Percentiles rank a stretch among this genome's conserved stretches.
Conservation (phyloP, 345 rosid genomes). For the Pistacia vera region DNA sequence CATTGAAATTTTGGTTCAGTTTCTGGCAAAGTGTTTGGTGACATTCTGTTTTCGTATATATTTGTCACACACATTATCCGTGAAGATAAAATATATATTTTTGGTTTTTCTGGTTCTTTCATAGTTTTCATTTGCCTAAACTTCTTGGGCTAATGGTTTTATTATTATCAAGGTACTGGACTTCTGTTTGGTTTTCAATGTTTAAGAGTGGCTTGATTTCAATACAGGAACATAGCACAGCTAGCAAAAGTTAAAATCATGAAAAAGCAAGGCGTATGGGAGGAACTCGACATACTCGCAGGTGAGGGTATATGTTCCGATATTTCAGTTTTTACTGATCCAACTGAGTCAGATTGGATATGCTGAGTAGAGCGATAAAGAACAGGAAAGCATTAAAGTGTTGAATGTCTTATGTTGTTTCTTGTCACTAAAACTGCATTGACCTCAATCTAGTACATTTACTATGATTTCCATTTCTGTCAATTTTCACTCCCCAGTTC, state of each 20-base stretch:
- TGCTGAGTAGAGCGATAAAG: not conserved
- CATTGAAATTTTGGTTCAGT: not conserved
- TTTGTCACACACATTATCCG: not conserved
- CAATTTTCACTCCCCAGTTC: too few species aligned
- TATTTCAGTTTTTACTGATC: not conserved
- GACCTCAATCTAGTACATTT: too few species aligned
- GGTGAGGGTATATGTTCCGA: slow-evolving; percentile 27
- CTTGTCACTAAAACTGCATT: too few species aligned
- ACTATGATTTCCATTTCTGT: too few species aligned
- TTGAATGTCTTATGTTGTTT: not conserved
- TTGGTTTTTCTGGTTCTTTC: not conserved
- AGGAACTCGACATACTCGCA: slow-evolving; percentile 51
- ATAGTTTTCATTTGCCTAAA: not conserved
- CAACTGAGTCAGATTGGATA: not conserved
- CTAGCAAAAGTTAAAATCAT: slow-evolving; percentile 55
- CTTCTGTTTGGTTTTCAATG: not conserved
- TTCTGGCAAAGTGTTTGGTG: not conserved
- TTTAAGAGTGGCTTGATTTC: slow-evolving; percentile 2
- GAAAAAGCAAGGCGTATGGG: slow-evolving; percentile 61
- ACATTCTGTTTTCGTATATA: not conserved
- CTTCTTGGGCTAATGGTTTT: not conserved
- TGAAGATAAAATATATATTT: not conserved
- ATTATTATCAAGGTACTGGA: not conserved
- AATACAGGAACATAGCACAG: slow-evolving; percentile 61
- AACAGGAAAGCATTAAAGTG: not conserved